Base-by-base conservation (phyloP, 148 eudicot species). In the Cornus florida region DNA sequence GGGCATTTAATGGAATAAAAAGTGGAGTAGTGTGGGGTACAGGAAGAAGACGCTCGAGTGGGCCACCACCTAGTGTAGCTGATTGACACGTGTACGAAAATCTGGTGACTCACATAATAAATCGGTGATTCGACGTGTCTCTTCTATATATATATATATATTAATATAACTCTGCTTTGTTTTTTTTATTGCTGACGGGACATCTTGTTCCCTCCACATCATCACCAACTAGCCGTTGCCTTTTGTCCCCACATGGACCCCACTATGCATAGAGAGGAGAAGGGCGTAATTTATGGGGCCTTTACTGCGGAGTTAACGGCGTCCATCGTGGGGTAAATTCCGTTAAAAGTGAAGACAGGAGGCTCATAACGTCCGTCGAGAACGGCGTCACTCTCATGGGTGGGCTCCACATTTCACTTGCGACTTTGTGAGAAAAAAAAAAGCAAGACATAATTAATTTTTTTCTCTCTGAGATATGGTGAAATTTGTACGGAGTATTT, bases 251-350 rank as follows among this genome's bases (percentile, higher is more conserved):
- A 6, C 71, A 1, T 11, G 71, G 48, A 43, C 8, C 48, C 48
- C 48, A 43, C 48, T 43, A 39, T 39, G 6, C 7, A 7, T 39
- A 43, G 4, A 53, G 59, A 7, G 53, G 10, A 48, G 53, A 48
- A 48, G 59, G 74, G 23, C 84, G 72, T 62, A 76, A 76, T 76
- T 67, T 65, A 32, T 57, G 84, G 80, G 73, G 38, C 43, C 0
- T 31, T 81, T 43, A 69, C 50, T 60, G 65, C 76, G 68, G 12
- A 10, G 53, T 81, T 71, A 62, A 75, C 83, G 79, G 79, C 75
- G 71, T 76, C 68, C 71, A 71, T 60, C 68, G 39, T 69, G 78
- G 23, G 20, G 59, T 74, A 68, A 73, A 79, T 79, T 66, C 65
- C 48, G 69, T 78, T 65, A 38, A 35, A 67, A 32, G 38, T 28